Conservation (phyloP, 768 basidiomycete genomes). For the Hypsizygus marmoreus region DNA sequence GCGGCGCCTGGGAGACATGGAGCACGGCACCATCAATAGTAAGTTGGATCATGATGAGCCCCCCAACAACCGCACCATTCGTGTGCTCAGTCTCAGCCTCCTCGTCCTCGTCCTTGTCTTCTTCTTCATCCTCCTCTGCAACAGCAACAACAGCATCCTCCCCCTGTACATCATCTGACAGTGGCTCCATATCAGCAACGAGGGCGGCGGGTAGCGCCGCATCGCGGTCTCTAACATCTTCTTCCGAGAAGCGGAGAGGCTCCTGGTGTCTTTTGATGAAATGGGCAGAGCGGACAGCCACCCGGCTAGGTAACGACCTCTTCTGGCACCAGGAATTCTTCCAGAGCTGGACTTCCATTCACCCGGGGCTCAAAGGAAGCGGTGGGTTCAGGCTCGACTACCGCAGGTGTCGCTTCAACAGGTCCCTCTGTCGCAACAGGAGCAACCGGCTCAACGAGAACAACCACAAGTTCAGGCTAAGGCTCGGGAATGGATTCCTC, state of each 20-base stretch:
- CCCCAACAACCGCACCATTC: no score
- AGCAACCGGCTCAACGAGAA: neutral
- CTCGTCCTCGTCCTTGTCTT: neutral
- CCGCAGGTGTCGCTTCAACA: neutral
- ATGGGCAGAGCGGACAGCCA: neutral
- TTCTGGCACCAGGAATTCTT: no score
- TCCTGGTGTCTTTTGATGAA: constrained; percentile 2
- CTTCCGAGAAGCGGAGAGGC: constrained; percentile 6
- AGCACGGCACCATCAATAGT: constrained; percentile 5
- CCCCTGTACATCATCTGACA: neutral
- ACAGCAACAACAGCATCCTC: constrained; percentile 1
- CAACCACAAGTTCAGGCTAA: neutral
- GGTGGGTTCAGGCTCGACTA: constrained; percentile 9
- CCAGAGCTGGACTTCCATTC: constrained; percentile 12
- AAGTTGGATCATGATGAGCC: neutral
- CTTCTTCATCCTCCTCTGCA: neutral
- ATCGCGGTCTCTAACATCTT: constrained; percentile 5
- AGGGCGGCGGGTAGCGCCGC: constrained; percentile 5
- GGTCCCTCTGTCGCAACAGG: constrained; percentile 2
- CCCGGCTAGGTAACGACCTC: constrained; percentile 2
- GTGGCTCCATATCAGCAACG: constrained; percentile 7
- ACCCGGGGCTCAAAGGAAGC: constrained; percentile 1
- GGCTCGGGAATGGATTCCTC: neutral
- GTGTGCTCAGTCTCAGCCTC: neutral
- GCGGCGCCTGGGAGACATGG: constrained; percentile 1